These are phyloP conservation scores for Spathaspora sp. DNA, from an alignment of 805 yeast species.

Conservation along the genomic window DNA sequence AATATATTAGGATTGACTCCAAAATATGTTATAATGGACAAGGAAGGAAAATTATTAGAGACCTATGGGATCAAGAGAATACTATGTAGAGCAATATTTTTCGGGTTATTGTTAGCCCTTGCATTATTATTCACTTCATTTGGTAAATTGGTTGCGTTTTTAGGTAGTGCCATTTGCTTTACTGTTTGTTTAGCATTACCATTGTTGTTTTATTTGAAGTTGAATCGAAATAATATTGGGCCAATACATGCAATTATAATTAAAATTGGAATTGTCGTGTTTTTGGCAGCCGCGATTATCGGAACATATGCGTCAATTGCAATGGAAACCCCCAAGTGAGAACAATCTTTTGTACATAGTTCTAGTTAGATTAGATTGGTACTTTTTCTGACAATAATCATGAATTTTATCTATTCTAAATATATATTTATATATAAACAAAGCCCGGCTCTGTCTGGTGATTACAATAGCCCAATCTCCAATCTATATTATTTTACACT, in stretches of 20 bases:
- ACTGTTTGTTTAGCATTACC: conserved; percentile 39
- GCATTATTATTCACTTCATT: conserved; percentile 34
- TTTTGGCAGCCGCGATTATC: conserved; percentile 16
- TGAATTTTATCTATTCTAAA: background rate
- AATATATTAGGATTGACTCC: conserved; percentile 15
- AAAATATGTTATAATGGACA: conserved; percentile 4
- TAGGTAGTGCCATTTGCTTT: conserved; percentile 41
- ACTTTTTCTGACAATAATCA: background rate
- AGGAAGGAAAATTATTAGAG: conserved; percentile 1
- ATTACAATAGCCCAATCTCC: background rate
- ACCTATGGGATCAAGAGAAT: conserved; percentile 3
- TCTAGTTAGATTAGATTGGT: too few relatives aligned
- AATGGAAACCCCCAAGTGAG: conserved; percentile 8
- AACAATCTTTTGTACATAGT: background rate
- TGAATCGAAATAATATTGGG: conserved; percentile 19
- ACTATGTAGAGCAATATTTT: conserved; percentile 19
- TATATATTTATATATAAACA: background rate
- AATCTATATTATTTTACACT: background rate
- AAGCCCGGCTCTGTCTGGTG: background rate
- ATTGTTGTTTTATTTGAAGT: conserved; percentile 27
- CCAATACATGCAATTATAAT: conserved; percentile 9
- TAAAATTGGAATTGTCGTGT: conserved; percentile 16
- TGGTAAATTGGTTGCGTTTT: conserved; percentile 37
- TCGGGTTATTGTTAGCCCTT: conserved; percentile 16
- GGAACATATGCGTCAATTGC: conserved; percentile 25